phyloP scores from a whole-genome alignment of 176 grass and related monocot species.

The Microstegium vimineum region DNA sequence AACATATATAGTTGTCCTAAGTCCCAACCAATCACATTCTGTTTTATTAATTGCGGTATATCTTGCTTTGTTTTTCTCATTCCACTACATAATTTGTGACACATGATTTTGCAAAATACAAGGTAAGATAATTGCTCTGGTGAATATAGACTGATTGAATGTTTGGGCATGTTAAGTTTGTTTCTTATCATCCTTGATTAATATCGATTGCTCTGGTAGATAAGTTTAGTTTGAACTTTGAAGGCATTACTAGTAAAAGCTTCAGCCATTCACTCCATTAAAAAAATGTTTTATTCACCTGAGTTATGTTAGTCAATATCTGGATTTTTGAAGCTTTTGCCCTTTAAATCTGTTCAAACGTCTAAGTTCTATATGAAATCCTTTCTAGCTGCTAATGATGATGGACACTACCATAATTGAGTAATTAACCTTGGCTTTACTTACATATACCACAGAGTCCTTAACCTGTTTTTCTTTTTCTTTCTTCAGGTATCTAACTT shows the following conservation, averaged over 20 bases:
- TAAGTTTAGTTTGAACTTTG: neutral
- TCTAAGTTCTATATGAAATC: neutral
- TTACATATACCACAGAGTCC: neutral
- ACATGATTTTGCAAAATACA: constrained; percentile 12
- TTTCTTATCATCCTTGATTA: neutral
- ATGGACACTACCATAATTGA: neutral
- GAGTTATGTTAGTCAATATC: neutral
- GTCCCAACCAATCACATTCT: neutral
- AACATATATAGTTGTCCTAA: neutral
- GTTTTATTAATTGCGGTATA: neutral
- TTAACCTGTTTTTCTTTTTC: neutral
- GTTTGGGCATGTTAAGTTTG: neutral
- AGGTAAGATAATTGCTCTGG: neutral
- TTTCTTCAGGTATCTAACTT: constrained; percentile 79
- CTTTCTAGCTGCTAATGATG: neutral
- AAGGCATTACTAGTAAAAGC: neutral
- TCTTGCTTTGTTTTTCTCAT: neutral
- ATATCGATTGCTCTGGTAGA: neutral
- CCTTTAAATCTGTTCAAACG: neutral
- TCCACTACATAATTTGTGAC: neutral
- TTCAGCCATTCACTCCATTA: neutral
- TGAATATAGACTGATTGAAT: neutral
- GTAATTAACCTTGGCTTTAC: neutral
- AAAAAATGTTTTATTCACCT: neutral
- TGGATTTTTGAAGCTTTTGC: neutral